A percentile compares a stretch with the other conserved stretches of the same genome.
phyloP scores from a whole-genome alignment of 495 filamentous ascomycete species.

The Penicillium herquei region DNA sequence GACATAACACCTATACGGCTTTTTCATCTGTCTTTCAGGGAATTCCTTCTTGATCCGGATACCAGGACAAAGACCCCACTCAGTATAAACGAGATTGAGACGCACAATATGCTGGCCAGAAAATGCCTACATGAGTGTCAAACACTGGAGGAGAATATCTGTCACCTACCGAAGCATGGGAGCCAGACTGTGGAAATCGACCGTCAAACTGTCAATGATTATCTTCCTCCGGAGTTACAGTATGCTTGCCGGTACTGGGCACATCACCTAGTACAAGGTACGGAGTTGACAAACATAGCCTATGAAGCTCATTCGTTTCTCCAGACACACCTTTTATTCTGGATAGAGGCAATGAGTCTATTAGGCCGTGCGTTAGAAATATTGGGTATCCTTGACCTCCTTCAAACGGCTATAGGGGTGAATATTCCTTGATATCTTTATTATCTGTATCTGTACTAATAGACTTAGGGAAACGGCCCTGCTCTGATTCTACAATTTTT shows the following conservation, averaged over 20 bases:
- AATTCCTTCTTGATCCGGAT: slow-evolving; percentile 7
- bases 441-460: not conserved
- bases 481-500: slow-evolving; percentile 7
- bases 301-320: slow-evolving; percentile 34
- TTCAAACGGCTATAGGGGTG: not conserved
- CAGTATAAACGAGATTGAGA: slow-evolving; percentile 7
- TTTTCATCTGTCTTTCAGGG: slow-evolving; percentile 8
- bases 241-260: slow-evolving; percentile 39
- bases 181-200: slow-evolving; percentile 20
- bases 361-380: slow-evolving; percentile 16
- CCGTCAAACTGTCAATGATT: slow-evolving; percentile 12
- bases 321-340: slow-evolving; percentile 39
- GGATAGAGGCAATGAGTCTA: slow-evolving; percentile 42
- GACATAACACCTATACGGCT: not conserved
- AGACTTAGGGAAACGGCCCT: slow-evolving; percentile 11
- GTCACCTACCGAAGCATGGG: slow-evolving; percentile 23
- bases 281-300: slow-evolving; percentile 19
- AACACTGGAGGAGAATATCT: slow-evolving; percentile 35
- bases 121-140: slow-evolving; percentile 30
- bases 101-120: not conserved
- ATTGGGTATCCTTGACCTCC: not conserved
- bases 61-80: slow-evolving; percentile 9
- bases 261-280: slow-evolving; percentile 22
- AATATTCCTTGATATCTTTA: not conserved
- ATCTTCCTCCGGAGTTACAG: slow-evolving; percentile 26